Evolutionary conservation across 169 alveolate genomes (phyloP).

Genomic region (Eimeria sp.): DNA sequence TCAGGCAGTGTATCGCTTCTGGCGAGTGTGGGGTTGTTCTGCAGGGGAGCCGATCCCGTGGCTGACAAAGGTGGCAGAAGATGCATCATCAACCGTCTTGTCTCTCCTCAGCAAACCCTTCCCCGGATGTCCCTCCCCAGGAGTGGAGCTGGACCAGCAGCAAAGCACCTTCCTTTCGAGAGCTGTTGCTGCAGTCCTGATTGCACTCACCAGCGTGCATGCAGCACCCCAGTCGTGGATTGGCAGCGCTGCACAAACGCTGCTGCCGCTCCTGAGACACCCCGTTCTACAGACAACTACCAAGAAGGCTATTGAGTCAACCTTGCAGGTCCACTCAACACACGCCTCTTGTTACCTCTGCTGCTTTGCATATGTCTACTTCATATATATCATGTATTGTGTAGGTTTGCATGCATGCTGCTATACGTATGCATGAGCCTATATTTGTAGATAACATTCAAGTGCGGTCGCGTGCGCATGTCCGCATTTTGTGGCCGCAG

Average conservation of each 20-base stretch:
- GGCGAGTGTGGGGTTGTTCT: not conserved
- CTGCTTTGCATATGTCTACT: not conserved
- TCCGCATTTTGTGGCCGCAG: conserved; percentile 7
- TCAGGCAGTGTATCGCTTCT: not conserved
- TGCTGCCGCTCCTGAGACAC: conserved; percentile 77
- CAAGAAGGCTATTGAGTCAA: conserved; percentile 40
- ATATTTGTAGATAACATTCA: not conserved
- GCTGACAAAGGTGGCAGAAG: conserved; percentile 73
- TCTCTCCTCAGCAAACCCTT: conserved; percentile 62
- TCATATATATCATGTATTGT: not conserved
- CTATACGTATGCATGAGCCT: not conserved
- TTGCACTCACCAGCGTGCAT: conserved; percentile 80
- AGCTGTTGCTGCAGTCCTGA: conserved; percentile 37
- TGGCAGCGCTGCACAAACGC: conserved; percentile 82
- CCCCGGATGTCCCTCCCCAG: not conserved
- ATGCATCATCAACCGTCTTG: conserved; percentile 37
- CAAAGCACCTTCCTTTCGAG: not conserved
- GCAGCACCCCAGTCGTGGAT: conserved; percentile 84
- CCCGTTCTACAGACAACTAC: conserved; percentile 44
- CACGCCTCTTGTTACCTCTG: not conserved
- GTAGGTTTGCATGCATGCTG: not conserved
- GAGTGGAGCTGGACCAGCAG: not conserved
- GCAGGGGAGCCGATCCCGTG: conserved; percentile 79
- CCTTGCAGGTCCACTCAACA: conserved; percentile 62
- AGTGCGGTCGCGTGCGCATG: not conserved